Percentiles rank a stretch among this genome's conserved stretches.
These are phyloP conservation scores for Adenanthera pavonina DNA, from an alignment of 306 rosid species.

Conservation along the genomic window DNA sequence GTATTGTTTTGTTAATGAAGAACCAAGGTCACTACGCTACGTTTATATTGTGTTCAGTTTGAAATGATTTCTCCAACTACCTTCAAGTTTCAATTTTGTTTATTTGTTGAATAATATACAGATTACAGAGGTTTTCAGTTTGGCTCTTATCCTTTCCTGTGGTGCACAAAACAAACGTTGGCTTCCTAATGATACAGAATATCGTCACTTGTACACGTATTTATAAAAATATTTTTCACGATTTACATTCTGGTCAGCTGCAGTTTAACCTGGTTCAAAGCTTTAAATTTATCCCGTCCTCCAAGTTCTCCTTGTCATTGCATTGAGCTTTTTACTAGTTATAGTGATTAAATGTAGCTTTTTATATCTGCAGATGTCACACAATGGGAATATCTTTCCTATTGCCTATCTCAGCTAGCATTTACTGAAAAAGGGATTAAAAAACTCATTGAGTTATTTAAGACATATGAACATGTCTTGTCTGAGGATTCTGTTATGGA, in stretches of 20 bases:
- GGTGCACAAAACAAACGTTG: background rate
- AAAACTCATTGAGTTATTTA: conserved; percentile 84
- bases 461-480: conserved; percentile 78
- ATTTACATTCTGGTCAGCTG: background rate
- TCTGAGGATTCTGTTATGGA: conserved; percentile 87
- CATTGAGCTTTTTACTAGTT: conserved; percentile 26
- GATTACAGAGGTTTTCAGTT: background rate
- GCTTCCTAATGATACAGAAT: background rate
- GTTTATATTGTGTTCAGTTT: conserved; percentile 29
- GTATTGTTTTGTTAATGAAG: background rate
- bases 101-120: conserved; percentile 7
- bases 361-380: conserved; percentile 60
- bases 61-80: background rate
- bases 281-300: background rate
- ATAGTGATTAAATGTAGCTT: conserved; percentile 27
- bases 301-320: background rate
- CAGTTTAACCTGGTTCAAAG: conserved; percentile 1
- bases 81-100: background rate
- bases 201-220: background rate
- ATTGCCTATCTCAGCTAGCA: conserved; percentile 93
- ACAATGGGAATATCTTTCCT: conserved; percentile 89
- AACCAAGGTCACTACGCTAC: conserved; percentile 4
- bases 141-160: background rate
- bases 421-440: conserved; percentile 94
- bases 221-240: background rate